phyloP scores from a whole-genome alignment of 108 stramenopile species.

The Nitzschia putrida region DNA sequence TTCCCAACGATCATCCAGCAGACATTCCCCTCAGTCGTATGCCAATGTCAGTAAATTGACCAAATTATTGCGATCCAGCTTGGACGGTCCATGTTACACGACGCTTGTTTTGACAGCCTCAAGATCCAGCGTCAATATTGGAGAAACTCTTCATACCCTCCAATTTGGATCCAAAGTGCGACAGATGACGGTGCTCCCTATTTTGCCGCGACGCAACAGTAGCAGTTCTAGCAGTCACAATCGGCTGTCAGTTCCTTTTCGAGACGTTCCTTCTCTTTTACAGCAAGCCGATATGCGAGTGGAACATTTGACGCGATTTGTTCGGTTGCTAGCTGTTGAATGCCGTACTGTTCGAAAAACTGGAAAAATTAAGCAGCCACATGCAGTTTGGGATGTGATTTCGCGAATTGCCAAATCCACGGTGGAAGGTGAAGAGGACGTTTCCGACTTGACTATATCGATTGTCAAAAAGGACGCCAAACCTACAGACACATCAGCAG shows the following conservation, averaged over 20 bases:
- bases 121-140: conserved; percentile 76
- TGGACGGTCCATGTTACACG: conserved; percentile 86
- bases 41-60: conserved; percentile 78
- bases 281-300: conserved; percentile 54
- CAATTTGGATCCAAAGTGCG: conserved; percentile 71
- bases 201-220: conserved; percentile 4
- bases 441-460: conserved; percentile 23
- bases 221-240: conserved; percentile 29
- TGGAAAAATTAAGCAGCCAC: conserved; percentile 12
- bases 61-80: conserved; percentile 64
- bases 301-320: conserved; percentile 52
- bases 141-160: conserved; percentile 79
- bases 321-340: conserved; percentile 58
- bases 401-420: conserved; percentile 11
- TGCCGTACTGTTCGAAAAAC: conserved; percentile 54
- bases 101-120: conserved; percentile 77
- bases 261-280: conserved; percentile 52
- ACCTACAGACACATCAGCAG: conserved; percentile 36
- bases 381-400: conserved; percentile 38
- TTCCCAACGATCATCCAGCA: conserved; percentile 7
- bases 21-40: not conserved
- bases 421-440: not conserved
- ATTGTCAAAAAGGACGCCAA: conserved; percentile 32
- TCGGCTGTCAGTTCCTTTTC: conserved; percentile 39
- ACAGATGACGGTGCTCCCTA: conserved; percentile 40